A percentile compares a stretch with the other conserved stretches of the same genome.
Conservation (phyloP, 164 flowering plant species). For the Aristolochia contorta region DNA sequence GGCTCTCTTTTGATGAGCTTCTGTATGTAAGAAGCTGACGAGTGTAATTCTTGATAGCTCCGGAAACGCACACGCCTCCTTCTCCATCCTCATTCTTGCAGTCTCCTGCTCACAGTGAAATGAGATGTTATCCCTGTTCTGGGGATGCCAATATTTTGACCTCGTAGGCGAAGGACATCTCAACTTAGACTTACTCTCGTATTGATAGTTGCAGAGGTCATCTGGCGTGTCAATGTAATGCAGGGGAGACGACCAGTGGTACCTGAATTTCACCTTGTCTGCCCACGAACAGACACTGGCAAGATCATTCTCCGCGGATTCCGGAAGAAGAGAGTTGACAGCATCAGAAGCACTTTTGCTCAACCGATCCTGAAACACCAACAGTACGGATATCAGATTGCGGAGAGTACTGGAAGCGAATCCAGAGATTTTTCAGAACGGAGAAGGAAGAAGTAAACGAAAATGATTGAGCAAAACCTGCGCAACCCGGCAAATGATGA, state of each 20-base stretch:
- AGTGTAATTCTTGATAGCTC: slow-evolving; percentile 80
- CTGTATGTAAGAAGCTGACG: slow-evolving; percentile 59
- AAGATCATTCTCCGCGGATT: slow-evolving; percentile 45
- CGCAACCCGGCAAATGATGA: slow-evolving; percentile 50
- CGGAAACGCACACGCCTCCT: slow-evolving; percentile 62
- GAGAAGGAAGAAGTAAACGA: not conserved
- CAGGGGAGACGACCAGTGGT: slow-evolving; percentile 75
- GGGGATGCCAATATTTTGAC: not conserved
- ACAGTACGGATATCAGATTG: not conserved
- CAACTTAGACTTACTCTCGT: slow-evolving; percentile 34
- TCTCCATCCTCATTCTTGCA: slow-evolving; percentile 73
- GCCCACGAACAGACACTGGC: slow-evolving; percentile 76
- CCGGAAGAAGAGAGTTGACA: slow-evolving; percentile 57
- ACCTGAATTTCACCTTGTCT: slow-evolving; percentile 56
- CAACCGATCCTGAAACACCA: slow-evolving; percentile 37
- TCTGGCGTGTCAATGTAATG: slow-evolving; percentile 83
- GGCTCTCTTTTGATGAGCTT: slow-evolving; percentile 21
- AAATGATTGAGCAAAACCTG: slow-evolving; percentile 29
- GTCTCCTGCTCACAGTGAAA: slow-evolving; percentile 42
- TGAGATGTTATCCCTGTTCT: not conserved
- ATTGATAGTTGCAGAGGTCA: slow-evolving; percentile 50
- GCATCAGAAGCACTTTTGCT: slow-evolving; percentile 55
- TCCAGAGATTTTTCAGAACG: not conserved
- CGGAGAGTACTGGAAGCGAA: not conserved
- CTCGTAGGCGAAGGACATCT: not conserved